Percentiles rank a stretch among this genome's conserved stretches.
Conservation (phyloP, 1,284 basidiomycete species). For the Pascua sp. region DNA sequence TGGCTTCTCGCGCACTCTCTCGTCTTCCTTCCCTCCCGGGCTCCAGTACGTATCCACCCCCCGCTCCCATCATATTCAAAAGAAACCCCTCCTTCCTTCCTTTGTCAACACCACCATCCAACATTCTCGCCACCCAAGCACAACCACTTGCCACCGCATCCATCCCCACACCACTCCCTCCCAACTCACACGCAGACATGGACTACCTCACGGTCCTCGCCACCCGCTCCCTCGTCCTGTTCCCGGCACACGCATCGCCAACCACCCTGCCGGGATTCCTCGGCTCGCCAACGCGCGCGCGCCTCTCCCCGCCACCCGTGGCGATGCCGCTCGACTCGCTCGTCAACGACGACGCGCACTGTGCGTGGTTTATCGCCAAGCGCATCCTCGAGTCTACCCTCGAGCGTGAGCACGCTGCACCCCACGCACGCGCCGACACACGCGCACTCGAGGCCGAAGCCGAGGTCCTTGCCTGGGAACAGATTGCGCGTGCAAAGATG, state of each 20-base stretch:
- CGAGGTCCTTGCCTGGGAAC: conserved; percentile 37
- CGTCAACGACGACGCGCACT: conserved; percentile 28
- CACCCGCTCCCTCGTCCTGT: conserved; percentile 36
- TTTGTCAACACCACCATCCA: conserved; percentile 5
- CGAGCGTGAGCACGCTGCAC: not conserved
- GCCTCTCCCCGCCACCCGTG: conserved; percentile 24
- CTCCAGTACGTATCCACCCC: no score
- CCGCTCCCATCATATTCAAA: not conserved
- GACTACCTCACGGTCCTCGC: conserved; percentile 44
- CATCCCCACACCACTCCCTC: no score
- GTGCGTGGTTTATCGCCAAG: conserved; percentile 36
- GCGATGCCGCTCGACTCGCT: conserved; percentile 35
- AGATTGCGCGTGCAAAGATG: conserved; percentile 38
- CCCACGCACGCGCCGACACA: not conserved
- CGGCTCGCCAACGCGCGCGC: not conserved
- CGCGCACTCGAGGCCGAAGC: conserved; percentile 22
- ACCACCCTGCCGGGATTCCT: no score
- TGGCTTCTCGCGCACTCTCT: no score
- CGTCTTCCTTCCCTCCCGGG: no score
- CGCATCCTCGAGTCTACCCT: conserved; percentile 24
- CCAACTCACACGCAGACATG: conserved; percentile 18
- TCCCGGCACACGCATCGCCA: conserved; percentile 15
- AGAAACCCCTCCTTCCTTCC: conserved; percentile 5
- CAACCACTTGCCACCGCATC: not conserved
- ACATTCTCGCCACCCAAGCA: not conserved